phyloP scores from a whole-genome alignment of 768 basidiomycete genomes.

The Austroboletus eburneus region DNA sequence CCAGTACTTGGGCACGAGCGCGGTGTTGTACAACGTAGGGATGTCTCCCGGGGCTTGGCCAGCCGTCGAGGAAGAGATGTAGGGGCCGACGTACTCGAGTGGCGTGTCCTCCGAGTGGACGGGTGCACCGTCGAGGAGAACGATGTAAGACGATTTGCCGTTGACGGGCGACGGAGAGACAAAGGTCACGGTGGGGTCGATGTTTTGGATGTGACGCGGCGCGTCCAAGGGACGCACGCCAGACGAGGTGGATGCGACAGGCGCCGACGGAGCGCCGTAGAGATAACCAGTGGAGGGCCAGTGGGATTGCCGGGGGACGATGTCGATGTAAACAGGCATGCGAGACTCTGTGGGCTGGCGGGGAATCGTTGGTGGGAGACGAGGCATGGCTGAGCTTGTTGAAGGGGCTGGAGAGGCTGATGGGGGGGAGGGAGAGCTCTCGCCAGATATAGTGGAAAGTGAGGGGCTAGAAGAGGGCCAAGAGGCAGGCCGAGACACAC shows the following conservation, averaged over 20 bases:
- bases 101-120: slow-evolving; percentile 50
- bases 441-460: slow-evolving; percentile 27
- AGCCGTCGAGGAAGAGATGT: slow-evolving; percentile 27
- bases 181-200: slow-evolving; percentile 68
- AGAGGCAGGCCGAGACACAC: slow-evolving; percentile 11
- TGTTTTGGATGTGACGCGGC: slow-evolving; percentile 51
- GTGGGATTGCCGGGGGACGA: slow-evolving; percentile 19
- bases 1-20: slow-evolving; percentile 66
- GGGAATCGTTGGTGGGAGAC: slow-evolving; percentile 17
- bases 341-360: slow-evolving; percentile 22
- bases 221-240: slow-evolving; percentile 16
- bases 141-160: slow-evolving; percentile 53
- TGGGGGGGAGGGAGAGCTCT: slow-evolving; percentile 19
- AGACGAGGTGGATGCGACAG: slow-evolving; percentile 2
- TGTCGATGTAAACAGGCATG: slow-evolving; percentile 33
- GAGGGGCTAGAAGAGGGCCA: slow-evolving; percentile 13
- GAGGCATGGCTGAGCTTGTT: slow-evolving; percentile 18
- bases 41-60: slow-evolving; percentile 26
- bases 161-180: slow-evolving; percentile 43
- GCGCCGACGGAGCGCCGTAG: neutral
- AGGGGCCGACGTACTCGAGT: slow-evolving; percentile 32
- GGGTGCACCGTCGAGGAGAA: slow-evolving; percentile 45
- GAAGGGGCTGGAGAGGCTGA: slow-evolving; percentile 14
- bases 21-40: slow-evolving; percentile 52
- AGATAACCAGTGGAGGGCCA: slow-evolving; percentile 7